Percentiles rank a stretch among this genome's conserved stretches.
These are phyloP conservation scores for Stygiomarasmius scandens DNA, from an alignment of 1,284 basidiomycete genomes.

Conservation along the genomic window DNA sequence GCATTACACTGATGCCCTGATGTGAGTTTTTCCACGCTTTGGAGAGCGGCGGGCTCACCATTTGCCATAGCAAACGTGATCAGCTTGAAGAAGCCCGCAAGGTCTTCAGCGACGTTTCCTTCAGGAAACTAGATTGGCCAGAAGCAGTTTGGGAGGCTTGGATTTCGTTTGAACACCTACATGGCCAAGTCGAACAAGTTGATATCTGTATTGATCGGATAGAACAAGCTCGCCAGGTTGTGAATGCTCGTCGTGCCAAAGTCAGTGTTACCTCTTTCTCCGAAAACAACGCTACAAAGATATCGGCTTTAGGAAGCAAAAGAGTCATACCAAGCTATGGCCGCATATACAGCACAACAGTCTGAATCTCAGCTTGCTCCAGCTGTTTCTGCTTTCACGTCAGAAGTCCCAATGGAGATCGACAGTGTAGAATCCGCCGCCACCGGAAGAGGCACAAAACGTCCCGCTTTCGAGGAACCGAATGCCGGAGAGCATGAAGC, in stretches of 20 bases:
- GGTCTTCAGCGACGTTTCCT: slow-evolving; percentile 64
- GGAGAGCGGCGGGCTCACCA: not conserved
- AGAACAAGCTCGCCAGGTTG: slow-evolving; percentile 63
- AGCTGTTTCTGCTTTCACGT: slow-evolving; percentile 23
- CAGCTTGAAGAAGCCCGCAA: slow-evolving; percentile 63
- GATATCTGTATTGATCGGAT: slow-evolving; percentile 71
- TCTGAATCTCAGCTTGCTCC: slow-evolving; percentile 37
- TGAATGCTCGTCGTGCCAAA: slow-evolving; percentile 68
- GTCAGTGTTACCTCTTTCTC: slow-evolving; percentile 36
- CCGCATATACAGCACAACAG: slow-evolving; percentile 51
- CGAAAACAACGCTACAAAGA: not conserved
- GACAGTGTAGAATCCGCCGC: slow-evolving; percentile 36
- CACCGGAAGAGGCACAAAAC: slow-evolving; percentile 51
- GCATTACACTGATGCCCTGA: slow-evolving; percentile 65
- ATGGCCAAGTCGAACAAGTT: slow-evolving; percentile 75
- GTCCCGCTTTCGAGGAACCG: slow-evolving; percentile 61
- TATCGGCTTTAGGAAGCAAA: slow-evolving; percentile 54
- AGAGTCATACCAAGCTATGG: slow-evolving; percentile 49
- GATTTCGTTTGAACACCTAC: slow-evolving; percentile 81
- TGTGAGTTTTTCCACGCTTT: slow-evolving; percentile 45
- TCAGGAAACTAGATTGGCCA: slow-evolving; percentile 86
- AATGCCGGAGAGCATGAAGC: slow-evolving; percentile 29
- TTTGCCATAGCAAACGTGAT: slow-evolving; percentile 47
- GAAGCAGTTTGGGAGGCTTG: slow-evolving; percentile 91
- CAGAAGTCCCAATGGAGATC: slow-evolving; percentile 54